Evolutionary conservation across 2,329 filamentous ascomycete species (phyloP).

Genomic region (Nakataea oryzae): DNA sequence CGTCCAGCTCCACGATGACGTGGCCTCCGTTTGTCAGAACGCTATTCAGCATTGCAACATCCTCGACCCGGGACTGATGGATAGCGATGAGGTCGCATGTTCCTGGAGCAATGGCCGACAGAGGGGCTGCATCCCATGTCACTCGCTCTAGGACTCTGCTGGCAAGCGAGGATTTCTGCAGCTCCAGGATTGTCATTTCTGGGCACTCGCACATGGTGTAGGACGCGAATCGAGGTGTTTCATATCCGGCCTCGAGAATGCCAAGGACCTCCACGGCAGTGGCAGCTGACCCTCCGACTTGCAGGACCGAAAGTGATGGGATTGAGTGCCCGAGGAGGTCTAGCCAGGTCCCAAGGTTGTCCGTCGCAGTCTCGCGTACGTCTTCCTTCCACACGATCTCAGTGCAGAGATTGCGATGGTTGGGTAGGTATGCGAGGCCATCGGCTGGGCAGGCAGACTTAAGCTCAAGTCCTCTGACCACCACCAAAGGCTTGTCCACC

Average conservation of each 20-base stretch:
- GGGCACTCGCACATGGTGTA: conserved; percentile 17
- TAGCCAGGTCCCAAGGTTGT: conserved; percentile 16
- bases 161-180: background rate
- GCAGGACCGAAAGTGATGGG: conserved; percentile 26
- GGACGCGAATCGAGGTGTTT: conserved; percentile 21
- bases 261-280: conserved; percentile 16
- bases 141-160: background rate
- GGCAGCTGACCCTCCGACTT: conserved; percentile 19
- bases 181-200: conserved; percentile 2
- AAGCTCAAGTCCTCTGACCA: conserved; percentile 34
- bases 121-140: background rate
- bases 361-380: conserved; percentile 11
- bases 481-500: conserved; percentile 23
- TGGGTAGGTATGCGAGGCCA: conserved; percentile 30
- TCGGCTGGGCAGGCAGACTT: conserved; percentile 18
- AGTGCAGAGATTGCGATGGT: conserved; percentile 36
- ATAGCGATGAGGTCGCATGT: background rate
- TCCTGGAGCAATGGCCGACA: background rate
- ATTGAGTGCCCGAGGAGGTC: conserved; percentile 26
- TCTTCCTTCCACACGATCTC: conserved; percentile 36
- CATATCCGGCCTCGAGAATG: conserved; percentile 11
- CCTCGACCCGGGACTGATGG: background rate
- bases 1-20: background rate
- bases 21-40: background rate
- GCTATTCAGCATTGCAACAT: background rate